Base-by-base conservation (phyloP, 306 rosid genomes). In the Rosa chinensis region DNA sequence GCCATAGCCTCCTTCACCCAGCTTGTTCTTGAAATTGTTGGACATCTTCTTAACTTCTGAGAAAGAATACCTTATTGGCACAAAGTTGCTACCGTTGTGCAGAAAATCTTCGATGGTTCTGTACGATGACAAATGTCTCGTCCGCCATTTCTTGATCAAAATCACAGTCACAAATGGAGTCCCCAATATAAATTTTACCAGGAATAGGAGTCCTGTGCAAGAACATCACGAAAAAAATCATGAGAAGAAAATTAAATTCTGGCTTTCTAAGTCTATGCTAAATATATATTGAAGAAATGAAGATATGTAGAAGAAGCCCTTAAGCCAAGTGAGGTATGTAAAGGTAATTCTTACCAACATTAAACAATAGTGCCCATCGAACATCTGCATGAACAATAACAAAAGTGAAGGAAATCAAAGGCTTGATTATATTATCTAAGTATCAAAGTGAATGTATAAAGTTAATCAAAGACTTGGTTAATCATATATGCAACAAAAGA, bases 41-140 rank as follows among this genome's bases (percentile, higher is more conserved):
- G 64, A n/a, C 64, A 58, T 58, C 64, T 58, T 53, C 21, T 53
- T 58, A 58, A 58, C 21, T n/a, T 58, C 64, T 58, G 64, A 58
- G 64, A 20, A 58, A 58, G 64, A 58, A 58, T 58, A 58, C 64
- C 64, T 58, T 21, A 58, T n/a, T n/a, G 64, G 35, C 28, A n/a
- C 64, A 58, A 58, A 58, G 64, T 21, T 58, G 32, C 13, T 58
- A 58, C 13, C 64, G 4, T 21, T 58, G 14, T 21, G 64, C 64
- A 58, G 32, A 58, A n/a, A 58, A 21, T 58, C 35, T 58, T 58
- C 64, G 12, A 58, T 58, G 25, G 28, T 21, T 21, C 32, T 21
- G 13, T 58, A 58, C 5, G 21, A 21, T 10, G 35, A 58, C 32
- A 58, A 58, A 58, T 58, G 64, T 10, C 64, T 21, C 21, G 28